A percentile compares a stretch with the other conserved stretches of the same genome.
Evolutionary conservation across 306 rosid genomes (phyloP).

Genomic region (Casuarina equisetifolia): DNA sequence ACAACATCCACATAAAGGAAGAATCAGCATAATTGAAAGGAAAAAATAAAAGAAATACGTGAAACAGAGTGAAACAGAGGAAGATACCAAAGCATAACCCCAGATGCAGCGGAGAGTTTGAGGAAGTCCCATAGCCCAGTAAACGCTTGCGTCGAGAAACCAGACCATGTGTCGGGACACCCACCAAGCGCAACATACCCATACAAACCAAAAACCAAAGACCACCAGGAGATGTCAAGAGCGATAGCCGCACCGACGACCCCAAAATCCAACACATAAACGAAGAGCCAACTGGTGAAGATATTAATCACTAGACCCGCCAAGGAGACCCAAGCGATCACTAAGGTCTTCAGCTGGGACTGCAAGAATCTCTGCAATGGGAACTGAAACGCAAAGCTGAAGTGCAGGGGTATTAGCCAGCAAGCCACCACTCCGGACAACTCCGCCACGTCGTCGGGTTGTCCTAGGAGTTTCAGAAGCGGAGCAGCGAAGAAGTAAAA

Average conservation of each 20-base stretch:
- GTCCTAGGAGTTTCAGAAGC: conserved; percentile 36
- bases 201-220: conserved; percentile 53
- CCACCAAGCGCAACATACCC: conserved; percentile 51
- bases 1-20: background rate
- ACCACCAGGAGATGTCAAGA: conserved; percentile 77
- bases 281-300: conserved; percentile 45
- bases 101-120: conserved; percentile 70
- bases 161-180: conserved; percentile 75
- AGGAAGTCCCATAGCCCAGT: conserved; percentile 68
- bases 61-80: background rate
- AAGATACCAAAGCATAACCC: conserved; percentile 64
- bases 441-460: conserved; percentile 38
- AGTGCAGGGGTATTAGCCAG: conserved; percentile 38
- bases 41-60: background rate
- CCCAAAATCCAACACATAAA: conserved; percentile 54
- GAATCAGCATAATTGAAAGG: background rate
- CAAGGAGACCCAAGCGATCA: conserved; percentile 63
- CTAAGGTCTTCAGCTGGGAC: conserved; percentile 35
- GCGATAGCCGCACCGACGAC: conserved; percentile 68
- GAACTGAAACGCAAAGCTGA: conserved; percentile 35
- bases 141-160: conserved; percentile 65
- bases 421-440: conserved; percentile 27
- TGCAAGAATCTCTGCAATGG: conserved; percentile 41
- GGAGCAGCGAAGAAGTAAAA: conserved; percentile 31
- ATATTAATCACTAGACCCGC: conserved; percentile 42